Evolutionary conservation across 495 filamentous ascomycete genomes (phyloP).

Genomic region (Xylaria sp.): DNA sequence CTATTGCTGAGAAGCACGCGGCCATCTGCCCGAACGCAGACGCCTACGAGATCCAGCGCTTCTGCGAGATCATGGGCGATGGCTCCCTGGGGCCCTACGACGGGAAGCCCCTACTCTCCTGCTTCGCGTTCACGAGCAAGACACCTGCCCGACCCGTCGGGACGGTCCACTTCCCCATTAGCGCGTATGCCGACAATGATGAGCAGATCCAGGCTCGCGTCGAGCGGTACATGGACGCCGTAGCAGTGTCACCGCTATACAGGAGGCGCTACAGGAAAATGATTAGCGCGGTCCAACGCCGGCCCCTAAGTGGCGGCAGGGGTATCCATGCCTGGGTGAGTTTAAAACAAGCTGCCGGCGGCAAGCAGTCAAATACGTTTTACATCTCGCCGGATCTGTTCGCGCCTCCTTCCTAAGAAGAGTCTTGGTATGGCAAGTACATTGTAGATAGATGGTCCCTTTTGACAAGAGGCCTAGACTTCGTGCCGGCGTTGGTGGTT

Average conservation of each 20-base stretch:
- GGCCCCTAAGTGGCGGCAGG: slow-evolving; percentile 24
- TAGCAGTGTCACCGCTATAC: slow-evolving; percentile 11
- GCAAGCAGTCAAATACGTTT: slow-evolving; percentile 29
- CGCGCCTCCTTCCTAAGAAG: neutral
- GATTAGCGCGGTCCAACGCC: slow-evolving; percentile 28
- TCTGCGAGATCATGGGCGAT: slow-evolving; percentile 29
- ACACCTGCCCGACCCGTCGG: slow-evolving; percentile 10
- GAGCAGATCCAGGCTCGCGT: slow-evolving; percentile 12
- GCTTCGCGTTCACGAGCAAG: slow-evolving; percentile 20
- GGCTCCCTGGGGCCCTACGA: slow-evolving; percentile 19
- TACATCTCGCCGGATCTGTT: slow-evolving; percentile 23
- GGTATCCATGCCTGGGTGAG: slow-evolving; percentile 35
- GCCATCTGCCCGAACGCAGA: slow-evolving; percentile 30
- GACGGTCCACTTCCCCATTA: slow-evolving; percentile 20
- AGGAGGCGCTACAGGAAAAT: slow-evolving; percentile 21
- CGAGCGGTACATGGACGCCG: slow-evolving; percentile 23
- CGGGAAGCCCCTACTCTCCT: slow-evolving; percentile 8
- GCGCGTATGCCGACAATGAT: slow-evolving; percentile 16
- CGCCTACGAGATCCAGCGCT: slow-evolving; percentile 32
- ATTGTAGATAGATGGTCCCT: neutral
- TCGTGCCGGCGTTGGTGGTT: slow-evolving; percentile 2
- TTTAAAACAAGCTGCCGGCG: slow-evolving; percentile 28
- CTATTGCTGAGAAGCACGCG: slow-evolving; percentile 28
- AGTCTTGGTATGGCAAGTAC: neutral
- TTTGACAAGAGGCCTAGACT: neutral